Conservation (phyloP, 208 protist species). For the Trypanosoma lewisi region DNA sequence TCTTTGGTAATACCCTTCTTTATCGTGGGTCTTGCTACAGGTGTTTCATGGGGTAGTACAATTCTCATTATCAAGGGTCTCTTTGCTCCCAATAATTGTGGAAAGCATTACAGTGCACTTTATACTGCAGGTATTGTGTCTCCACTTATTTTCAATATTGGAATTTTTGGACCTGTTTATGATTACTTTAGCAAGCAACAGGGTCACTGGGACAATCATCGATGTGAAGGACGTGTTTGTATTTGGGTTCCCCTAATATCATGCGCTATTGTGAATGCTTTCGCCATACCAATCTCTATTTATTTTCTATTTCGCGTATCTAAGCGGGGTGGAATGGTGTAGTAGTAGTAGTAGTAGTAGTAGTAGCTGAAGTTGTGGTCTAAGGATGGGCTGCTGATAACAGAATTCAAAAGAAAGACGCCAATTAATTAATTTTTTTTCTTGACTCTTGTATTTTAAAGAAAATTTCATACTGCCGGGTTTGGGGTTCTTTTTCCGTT, state of each 20-base stretch:
- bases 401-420: no score
- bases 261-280: slow-evolving; percentile 50
- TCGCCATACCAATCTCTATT: slow-evolving; percentile 40
- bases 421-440: no score
- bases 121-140: slow-evolving; percentile 84
- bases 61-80: slow-evolving; percentile 69
- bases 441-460: no score
- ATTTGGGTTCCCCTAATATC: slow-evolving; percentile 48
- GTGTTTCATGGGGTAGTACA: slow-evolving; percentile 76
- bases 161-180: slow-evolving; percentile 69
- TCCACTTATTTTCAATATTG: slow-evolving; percentile 76
- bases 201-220: slow-evolving; percentile 23
- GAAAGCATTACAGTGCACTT: slow-evolving; percentile 81
- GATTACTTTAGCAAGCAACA: slow-evolving; percentile 57
- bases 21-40: slow-evolving; percentile 64
- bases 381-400: no score
- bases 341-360: slow-evolving; percentile 4
- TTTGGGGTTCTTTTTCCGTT: no score
- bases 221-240: slow-evolving; percentile 58
- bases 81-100: slow-evolving; percentile 60
- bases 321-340: slow-evolving; percentile 17
- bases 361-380: no score
- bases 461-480: no score
- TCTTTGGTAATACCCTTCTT: slow-evolving; percentile 70
- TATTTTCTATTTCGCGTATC: slow-evolving; percentile 36